A percentile compares a stretch with the other conserved stretches of the same genome.
These are phyloP conservation scores for Stropharia rugosoannulata DNA, from an alignment of 768 basidiomycete genomes.

Conservation along the genomic window DNA sequence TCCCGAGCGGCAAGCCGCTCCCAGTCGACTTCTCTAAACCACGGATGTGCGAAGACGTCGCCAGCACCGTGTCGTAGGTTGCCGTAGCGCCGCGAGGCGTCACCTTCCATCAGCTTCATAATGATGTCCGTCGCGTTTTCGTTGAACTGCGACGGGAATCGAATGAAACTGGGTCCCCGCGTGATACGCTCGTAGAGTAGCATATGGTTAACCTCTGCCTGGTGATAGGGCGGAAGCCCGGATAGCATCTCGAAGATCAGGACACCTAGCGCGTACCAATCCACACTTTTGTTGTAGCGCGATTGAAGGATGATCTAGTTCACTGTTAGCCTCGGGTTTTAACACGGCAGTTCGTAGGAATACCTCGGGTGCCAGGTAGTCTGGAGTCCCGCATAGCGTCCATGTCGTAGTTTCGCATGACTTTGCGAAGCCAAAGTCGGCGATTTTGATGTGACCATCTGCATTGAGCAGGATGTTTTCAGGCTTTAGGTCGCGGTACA, in stretches of 20 bases:
- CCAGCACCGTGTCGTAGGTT: slow-evolving; percentile 86
- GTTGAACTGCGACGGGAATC: slow-evolving; percentile 76
- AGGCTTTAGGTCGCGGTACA: slow-evolving; percentile 97
- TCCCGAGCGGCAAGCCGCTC: slow-evolving; percentile 74
- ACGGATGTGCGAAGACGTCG: slow-evolving; percentile 90
- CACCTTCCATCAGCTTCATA: slow-evolving; percentile 83
- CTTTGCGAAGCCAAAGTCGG: slow-evolving; percentile 97
- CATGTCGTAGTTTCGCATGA: slow-evolving; percentile 83
- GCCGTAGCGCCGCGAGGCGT: slow-evolving; percentile 86
- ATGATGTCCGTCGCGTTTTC: slow-evolving; percentile 86
- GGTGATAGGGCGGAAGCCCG: slow-evolving; percentile 93
- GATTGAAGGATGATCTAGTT: slow-evolving; percentile 72
- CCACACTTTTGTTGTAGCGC: slow-evolving; percentile 94
- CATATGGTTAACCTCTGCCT: slow-evolving; percentile 80
- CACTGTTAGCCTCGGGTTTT: slow-evolving; percentile 8
- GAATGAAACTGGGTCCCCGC: slow-evolving; percentile 67
- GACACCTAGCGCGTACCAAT: slow-evolving; percentile 98
- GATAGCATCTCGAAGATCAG: slow-evolving; percentile 98
- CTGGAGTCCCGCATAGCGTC: slow-evolving; percentile 95
- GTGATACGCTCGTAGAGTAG: slow-evolving; percentile 91
- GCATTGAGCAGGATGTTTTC: slow-evolving; percentile 92
- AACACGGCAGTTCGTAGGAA: slow-evolving; percentile 7
- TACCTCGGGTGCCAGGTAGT: slow-evolving; percentile 96
- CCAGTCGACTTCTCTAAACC: slow-evolving; percentile 97
- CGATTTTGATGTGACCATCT: slow-evolving; percentile 97